Evolutionary conservation across 176 grass and related monocot genomes (phyloP), one percentile per base, ranked within the genome.

Genomic region (Guadua angustifolia): DNA sequence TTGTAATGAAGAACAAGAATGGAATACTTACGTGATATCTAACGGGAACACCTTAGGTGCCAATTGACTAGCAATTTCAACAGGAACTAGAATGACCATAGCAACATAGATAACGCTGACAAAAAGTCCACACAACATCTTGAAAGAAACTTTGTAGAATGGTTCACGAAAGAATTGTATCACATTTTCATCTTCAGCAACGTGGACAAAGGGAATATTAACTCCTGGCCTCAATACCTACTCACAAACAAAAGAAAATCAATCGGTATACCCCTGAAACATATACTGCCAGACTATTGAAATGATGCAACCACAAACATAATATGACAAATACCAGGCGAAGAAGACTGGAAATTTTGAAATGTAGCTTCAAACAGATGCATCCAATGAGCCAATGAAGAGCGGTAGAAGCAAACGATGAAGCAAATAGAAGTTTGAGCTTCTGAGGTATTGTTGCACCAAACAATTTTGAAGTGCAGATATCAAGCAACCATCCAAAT

Each of bases 301-400:
- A 49, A 62, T 62, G 63, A 3, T 39, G 8, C 61, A 9, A 44
- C 46, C 61, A 74, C 17, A 66, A 18, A 38, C 19, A 24, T 40
- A 52, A 50, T 78, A 72, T 40, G 6, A 14, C 22, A 35, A n/a
- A 83, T 77, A 88, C 86, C 79, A 7, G 33, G 35, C 45, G 7
- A 82, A 71, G 16, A 82, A 39, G 4, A 51, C 65, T 77, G 73
- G 17, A 69, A 59, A 83, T 59, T 39, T 12, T 70, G 18, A 16
- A 6, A 10, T 35, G 42, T 6, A 88, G 33, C 61, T 51, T 36
- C 63, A 50, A 11, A 59, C 14, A 82, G 43, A 50, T 58, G 64
- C 51, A 76, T 49, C 86, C 86, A 14, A 71, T n/a, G 60, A 83
- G 11, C 86, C 86, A 88, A 49, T 88, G 79, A 82, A 83, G 79